Conservation (phyloP, 164 flowering plant genomes). For the Litsea cubeba region DNA sequence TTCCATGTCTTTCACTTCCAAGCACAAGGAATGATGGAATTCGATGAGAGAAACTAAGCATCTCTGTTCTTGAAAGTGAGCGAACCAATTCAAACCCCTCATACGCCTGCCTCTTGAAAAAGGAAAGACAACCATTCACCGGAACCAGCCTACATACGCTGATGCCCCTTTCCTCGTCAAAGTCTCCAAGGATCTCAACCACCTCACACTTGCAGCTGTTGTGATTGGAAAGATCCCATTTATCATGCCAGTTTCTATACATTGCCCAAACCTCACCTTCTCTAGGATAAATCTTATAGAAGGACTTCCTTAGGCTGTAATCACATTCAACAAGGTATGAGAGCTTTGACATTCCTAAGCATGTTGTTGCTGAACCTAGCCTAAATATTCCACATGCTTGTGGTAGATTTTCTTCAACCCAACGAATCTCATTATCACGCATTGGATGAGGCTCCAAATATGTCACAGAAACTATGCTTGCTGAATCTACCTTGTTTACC, state of each 20-base stretch:
- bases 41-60: conserved; percentile 48
- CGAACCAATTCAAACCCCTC: conserved; percentile 32
- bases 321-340: conserved; percentile 34
- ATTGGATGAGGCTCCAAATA: conserved; percentile 34
- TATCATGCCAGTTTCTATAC: conserved; percentile 38
- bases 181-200: conserved; percentile 40
- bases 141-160: conserved; percentile 23
- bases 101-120: conserved; percentile 28
- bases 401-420: conserved; percentile 30
- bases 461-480: conserved; percentile 25
- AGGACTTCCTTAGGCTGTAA: conserved; percentile 9
- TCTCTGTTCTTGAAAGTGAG: conserved; percentile 21
- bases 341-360: conserved; percentile 25
- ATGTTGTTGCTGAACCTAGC: conserved; percentile 12
- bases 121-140: conserved; percentile 32
- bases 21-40: conserved; percentile 37
- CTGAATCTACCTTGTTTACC: conserved; percentile 30
- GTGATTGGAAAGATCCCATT: conserved; percentile 33
- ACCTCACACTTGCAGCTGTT: conserved; percentile 17
- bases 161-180: conserved; percentile 21
- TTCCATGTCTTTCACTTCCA: conserved; percentile 33
- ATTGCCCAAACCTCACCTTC: conserved; percentile 63
- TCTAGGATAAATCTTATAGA: conserved; percentile 36
- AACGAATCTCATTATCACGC: conserved; percentile 22
- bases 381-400: conserved; percentile 35